Percentiles rank a stretch among this genome's conserved stretches.
Conservation (phyloP, 805 yeast species). For the Wickerhamiella sergipiensis region DNA sequence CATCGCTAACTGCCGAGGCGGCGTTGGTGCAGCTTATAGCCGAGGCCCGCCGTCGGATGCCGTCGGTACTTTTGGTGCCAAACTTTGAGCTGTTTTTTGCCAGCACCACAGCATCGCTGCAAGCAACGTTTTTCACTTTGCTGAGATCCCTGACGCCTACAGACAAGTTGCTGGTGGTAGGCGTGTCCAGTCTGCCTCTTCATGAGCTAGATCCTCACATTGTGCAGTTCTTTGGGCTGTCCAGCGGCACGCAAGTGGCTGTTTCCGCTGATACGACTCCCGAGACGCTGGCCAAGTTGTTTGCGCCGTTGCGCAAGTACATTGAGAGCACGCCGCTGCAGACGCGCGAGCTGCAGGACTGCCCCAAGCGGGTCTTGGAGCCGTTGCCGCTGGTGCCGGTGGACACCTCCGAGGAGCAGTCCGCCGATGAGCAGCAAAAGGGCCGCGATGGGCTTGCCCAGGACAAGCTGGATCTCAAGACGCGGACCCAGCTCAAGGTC, state of each 20-base stretch:
- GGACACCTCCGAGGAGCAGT: conserved; percentile 17
- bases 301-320: conserved; percentile 38
- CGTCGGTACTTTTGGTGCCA: conserved; percentile 74
- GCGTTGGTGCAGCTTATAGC: conserved; percentile 68
- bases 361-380: conserved; percentile 28
- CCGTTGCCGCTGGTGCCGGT: conserved; percentile 28
- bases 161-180: conserved; percentile 64
- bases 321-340: conserved; percentile 55
- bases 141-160: conserved; percentile 53
- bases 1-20: conserved; percentile 71
- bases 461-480: conserved; percentile 45
- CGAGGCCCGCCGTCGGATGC: conserved; percentile 82
- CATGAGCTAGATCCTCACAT: conserved; percentile 35
- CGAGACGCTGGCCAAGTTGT: conserved; percentile 41
- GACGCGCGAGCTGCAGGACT: conserved; percentile 48
- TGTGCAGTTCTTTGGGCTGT: conserved; percentile 43
- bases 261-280: conserved; percentile 26
- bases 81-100: conserved; percentile 64
- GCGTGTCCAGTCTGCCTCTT: conserved; percentile 42
- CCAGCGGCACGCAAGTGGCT: conserved; percentile 29
- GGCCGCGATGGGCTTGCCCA: background rate
- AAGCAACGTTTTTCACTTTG: conserved; percentile 56
- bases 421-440: background rate
- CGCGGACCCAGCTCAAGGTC: conserved; percentile 74
- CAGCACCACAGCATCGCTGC: conserved; percentile 55